Base-by-base conservation (phyloP, 108 stramenopile species). In the Fistulifera pelliculosa region DNA sequence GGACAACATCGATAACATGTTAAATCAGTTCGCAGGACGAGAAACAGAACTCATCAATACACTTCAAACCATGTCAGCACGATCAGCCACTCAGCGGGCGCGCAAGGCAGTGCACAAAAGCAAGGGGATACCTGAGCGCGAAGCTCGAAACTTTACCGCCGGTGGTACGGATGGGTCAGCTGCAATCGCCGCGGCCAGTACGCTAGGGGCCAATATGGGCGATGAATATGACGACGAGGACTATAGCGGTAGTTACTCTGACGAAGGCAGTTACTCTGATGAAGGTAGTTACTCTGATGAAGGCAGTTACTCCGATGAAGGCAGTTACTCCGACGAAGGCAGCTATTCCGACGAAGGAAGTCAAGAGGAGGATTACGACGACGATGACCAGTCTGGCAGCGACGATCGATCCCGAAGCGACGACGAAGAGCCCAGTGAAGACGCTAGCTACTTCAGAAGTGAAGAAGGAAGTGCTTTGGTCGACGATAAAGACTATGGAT, bases 41-140 rank as follows among this genome's bases (percentile, higher is more conserved):
- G 87, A 90, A 49, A 80, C 80, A 45, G 87, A 90, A 50, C 63
- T 90, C 24, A 69, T 90, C 5, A 73, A 79, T 28, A 85, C 83
- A 1, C 55, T 90, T 12, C 80, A 84, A 49, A 80, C 79, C 28
- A 90, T 90, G 87, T 66, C 80, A 52, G 84, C 85, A 60, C 73
- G 87, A 22, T 78, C 74, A 25, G 71, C 74, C 48, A 80, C 77
- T 15, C 75, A 78, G 24, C 62, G 87, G 47, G 87, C 81, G 15
- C 67, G 87, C 27, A 68, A 77, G 15, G 83, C 83, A 13, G 77
- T 85, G 15, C 83, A 89, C 70, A 85, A 83, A 61, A 77, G 73
- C 68, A 77, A 77, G 39, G 45, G 58, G 54, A 49, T 48, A 52
- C 62, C 73, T 8, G 38, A 54, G 19, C 47, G 63, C 1, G 48